Conservation (phyloP, 129 eudicot genomes). For the Pseudognaphalium luteoalbum region DNA sequence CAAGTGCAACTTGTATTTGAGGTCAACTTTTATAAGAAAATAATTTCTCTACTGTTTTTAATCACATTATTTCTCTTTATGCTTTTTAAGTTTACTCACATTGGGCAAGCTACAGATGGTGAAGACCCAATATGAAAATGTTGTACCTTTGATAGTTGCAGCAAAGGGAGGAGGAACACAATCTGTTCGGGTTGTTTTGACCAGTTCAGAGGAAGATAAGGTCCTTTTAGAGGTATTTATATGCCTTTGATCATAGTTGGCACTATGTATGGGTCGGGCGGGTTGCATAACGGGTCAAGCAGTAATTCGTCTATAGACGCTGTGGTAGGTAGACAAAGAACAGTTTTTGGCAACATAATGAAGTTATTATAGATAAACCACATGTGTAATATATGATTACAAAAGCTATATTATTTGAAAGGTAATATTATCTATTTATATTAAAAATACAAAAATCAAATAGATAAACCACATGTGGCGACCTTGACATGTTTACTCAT, state of each 20-base stretch:
- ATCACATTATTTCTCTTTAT: background rate
- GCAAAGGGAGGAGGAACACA: constrained; percentile 63
- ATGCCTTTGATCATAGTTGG: background rate
- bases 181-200: constrained; percentile 72
- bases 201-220: constrained; percentile 82
- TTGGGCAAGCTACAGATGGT: constrained; percentile 49
- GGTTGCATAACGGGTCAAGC: no score
- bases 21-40: constrained; percentile 41
- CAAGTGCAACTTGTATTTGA: constrained; percentile 86
- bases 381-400: background rate
- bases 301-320: no score
- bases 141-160: constrained; percentile 64
- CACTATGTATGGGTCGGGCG: background rate
- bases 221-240: constrained; percentile 55
- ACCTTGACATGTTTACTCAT: no score
- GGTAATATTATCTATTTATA: no score
- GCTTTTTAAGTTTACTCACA: background rate
- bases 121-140: constrained; percentile 50
- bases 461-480: no score
- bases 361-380: background rate
- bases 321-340: background rate
- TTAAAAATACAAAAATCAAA: no score
- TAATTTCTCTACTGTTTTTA: background rate
- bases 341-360: background rate
- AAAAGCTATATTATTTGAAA: background rate